Percentiles rank a stretch among this genome's conserved stretches.
Evolutionary conservation across 345 rosid species (phyloP).

Genomic region (Syzygium aromaticum): DNA sequence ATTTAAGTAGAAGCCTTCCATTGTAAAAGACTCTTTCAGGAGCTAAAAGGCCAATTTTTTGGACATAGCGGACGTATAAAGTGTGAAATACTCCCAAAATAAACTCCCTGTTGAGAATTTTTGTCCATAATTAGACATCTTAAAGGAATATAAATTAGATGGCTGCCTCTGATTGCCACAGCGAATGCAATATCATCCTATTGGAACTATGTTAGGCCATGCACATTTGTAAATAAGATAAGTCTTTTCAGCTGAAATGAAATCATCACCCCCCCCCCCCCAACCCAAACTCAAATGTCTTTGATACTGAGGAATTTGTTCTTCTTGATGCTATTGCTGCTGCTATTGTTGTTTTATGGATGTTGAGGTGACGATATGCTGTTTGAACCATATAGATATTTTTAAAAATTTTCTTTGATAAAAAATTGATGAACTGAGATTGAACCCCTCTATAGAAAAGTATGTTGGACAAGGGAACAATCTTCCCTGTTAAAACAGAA

Average conservation of each 20-base stretch:
- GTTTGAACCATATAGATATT: neutral
- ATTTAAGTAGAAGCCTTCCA: neutral
- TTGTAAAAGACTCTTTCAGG: neutral
- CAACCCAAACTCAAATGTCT: neutral
- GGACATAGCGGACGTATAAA: neutral
- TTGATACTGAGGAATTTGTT: neutral
- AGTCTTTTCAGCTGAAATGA: neutral
- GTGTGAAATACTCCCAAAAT: neutral
- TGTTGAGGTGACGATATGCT: neutral
- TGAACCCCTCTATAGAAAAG: neutral
- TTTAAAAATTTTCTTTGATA: neutral
- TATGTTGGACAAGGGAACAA: neutral
- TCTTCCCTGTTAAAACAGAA: neutral
- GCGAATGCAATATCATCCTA: neutral
- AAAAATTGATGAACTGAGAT: neutral
- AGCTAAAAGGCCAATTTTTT: neutral
- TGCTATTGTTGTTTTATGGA: neutral
- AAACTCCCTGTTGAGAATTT: neutral
- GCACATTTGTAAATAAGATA: neutral
- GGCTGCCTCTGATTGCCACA: neutral
- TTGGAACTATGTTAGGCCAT: neutral
- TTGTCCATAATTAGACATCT: neutral
- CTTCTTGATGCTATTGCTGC: neutral
- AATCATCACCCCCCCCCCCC: neutral
- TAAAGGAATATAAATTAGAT: neutral